Conservation (phyloP, 2,329 filamentous ascomycete genomes). For the Coniochaeta pulveracea region DNA sequence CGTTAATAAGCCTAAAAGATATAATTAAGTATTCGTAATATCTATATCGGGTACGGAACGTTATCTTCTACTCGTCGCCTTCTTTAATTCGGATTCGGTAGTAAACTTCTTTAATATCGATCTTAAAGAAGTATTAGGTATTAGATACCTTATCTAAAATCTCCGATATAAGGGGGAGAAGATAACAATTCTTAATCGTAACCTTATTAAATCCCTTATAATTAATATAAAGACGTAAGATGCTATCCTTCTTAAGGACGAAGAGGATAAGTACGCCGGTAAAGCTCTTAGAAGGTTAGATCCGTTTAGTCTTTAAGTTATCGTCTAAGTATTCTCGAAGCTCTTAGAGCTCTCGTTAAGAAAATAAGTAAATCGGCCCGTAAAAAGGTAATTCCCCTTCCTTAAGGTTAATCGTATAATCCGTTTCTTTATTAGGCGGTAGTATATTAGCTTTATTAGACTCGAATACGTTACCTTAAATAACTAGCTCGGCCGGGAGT, state of each 20-base stretch:
- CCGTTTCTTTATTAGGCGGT: too few species aligned
- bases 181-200: slow-evolving; percentile 14
- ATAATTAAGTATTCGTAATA: slow-evolving; percentile 19
- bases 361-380: too few species aligned
- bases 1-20: slow-evolving; percentile 15
- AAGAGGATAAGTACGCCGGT: too few species aligned
- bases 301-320: not conserved
- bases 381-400: too few species aligned
- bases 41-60: slow-evolving; percentile 14
- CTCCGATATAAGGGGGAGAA: slow-evolving; percentile 11
- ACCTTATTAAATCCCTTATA: slow-evolving; percentile 14
- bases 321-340: not conserved
- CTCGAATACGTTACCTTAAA: too few species aligned
- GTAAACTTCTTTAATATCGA: slow-evolving; percentile 10
- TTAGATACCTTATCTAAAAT: not conserved
- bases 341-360: too few species aligned
- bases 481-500: too few species aligned
- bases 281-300: not conserved
- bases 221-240: slow-evolving; percentile 13
- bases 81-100: slow-evolving; percentile 12
- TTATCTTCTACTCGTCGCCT: slow-evolving; percentile 19
- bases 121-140: slow-evolving; percentile 4
- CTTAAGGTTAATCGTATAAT: too few species aligned
- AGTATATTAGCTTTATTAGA: too few species aligned
- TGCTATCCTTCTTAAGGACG: slow-evolving; percentile 10